phyloP scores from a whole-genome alignment of 2,329 filamentous ascomycete species.

The Epichloe baconii region DNA sequence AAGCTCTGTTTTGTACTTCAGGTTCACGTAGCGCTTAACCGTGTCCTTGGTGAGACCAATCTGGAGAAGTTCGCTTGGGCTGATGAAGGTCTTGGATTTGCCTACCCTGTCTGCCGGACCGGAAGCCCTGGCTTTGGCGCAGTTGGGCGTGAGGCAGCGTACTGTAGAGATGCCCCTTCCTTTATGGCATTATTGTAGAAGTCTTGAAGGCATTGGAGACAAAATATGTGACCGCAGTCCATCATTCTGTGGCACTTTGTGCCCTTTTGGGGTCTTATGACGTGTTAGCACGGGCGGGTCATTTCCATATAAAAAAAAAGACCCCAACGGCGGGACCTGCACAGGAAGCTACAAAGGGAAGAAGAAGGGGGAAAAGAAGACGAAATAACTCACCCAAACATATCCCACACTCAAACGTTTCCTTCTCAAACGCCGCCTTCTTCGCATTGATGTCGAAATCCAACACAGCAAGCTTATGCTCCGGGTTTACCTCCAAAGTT shows the following conservation, averaged over 20 bases:
- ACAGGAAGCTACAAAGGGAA: neutral
- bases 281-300: neutral
- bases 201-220: slow-evolving; percentile 70
- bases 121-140: slow-evolving; percentile 48
- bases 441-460: slow-evolving; percentile 68
- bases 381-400: slow-evolving; percentile 46
- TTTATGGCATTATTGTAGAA: slow-evolving; percentile 83
- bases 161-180: slow-evolving; percentile 73
- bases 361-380: neutral
- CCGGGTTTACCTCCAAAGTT: slow-evolving; percentile 36
- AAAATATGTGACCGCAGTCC: slow-evolving; percentile 85
- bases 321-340: too few species aligned
- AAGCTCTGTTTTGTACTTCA: slow-evolving; percentile 86
- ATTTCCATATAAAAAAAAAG: neutral
- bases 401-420: slow-evolving; percentile 78
- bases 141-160: slow-evolving; percentile 67
- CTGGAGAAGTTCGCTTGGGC: slow-evolving; percentile 70
- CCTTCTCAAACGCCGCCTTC: slow-evolving; percentile 62
- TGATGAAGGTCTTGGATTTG: slow-evolving; percentile 56
- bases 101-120: slow-evolving; percentile 22
- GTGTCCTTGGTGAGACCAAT: slow-evolving; percentile 58
- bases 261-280: slow-evolving; percentile 71
- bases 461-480: slow-evolving; percentile 57
- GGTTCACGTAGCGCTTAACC: slow-evolving; percentile 73
- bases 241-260: slow-evolving; percentile 65